These are phyloP conservation scores for Fusarium armeniacum DNA, from an alignment of 2,329 filamentous ascomycete species.

Conservation along the genomic window DNA sequence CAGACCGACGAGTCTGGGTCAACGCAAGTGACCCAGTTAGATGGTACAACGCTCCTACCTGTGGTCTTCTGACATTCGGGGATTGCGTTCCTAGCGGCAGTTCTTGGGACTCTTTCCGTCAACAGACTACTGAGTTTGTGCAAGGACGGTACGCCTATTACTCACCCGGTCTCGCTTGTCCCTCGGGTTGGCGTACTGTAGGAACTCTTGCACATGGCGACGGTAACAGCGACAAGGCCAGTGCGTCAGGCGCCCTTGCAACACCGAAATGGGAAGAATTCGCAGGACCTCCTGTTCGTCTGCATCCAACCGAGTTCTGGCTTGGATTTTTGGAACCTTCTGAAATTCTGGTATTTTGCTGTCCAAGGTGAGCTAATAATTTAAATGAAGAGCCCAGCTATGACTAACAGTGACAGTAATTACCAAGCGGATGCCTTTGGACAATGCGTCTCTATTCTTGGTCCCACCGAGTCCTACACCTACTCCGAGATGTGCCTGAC, in stretches of 20 bases:
- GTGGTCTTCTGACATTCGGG: not conserved
- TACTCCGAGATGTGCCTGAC: not conserved
- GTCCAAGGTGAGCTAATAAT: not conserved
- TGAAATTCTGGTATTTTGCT: constrained; percentile 12
- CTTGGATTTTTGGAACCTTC: constrained; percentile 8
- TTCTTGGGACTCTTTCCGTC: not conserved
- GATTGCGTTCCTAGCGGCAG: constrained; percentile 44
- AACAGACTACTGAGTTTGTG: not conserved
- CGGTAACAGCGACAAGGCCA: not conserved
- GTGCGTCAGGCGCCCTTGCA: not conserved
- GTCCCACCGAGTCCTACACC: not conserved
- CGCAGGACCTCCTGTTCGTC: rapidly evolving
- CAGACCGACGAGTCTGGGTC: not conserved
- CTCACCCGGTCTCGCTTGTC: constrained; percentile 36
- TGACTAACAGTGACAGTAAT: not conserved
- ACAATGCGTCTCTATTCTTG: constrained; percentile 1
- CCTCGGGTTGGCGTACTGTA: constrained; percentile 46
- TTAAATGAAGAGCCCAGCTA: rapidly evolving
- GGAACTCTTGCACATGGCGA: constrained; percentile 30
- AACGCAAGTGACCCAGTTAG: not conserved
- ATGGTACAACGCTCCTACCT: not conserved
- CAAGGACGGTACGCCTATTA: not conserved
- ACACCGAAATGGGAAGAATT: not conserved
- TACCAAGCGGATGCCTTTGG: not conserved
- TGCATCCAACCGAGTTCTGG: constrained; percentile 9